Percentiles rank a stretch among this genome's conserved stretches.
Conservation (phyloP, 1,284 basidiomycete species). For the Melampsora americana region DNA sequence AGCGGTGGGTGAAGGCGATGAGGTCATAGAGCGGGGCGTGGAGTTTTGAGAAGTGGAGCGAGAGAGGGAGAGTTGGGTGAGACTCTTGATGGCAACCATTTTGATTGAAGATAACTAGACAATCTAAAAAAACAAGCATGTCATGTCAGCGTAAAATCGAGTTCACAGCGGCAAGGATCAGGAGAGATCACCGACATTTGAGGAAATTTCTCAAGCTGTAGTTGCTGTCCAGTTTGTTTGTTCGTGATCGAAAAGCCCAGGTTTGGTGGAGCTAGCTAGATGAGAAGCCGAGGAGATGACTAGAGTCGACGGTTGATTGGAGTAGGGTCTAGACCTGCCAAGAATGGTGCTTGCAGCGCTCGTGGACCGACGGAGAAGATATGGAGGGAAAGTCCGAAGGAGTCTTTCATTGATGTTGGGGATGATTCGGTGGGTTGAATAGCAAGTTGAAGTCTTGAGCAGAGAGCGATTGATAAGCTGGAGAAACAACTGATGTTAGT, state of each 20-base stretch:
- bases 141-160: background rate
- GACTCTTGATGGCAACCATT: slow-evolving; percentile 37
- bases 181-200: background rate
- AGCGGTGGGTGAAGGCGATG: background rate
- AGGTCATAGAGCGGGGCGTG: background rate
- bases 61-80: slow-evolving; percentile 31
- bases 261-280: background rate
- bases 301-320: slow-evolving; percentile 21
- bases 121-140: background rate
- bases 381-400: slow-evolving; percentile 29
- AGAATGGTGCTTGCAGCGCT: slow-evolving; percentile 25
- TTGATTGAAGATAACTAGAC: background rate
- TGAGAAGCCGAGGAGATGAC: background rate
- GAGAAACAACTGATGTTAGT: no score
- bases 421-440: background rate
- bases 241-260: background rate
- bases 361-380: slow-evolving; percentile 16
- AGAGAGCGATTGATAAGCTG: background rate
- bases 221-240: background rate
- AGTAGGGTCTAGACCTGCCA: slow-evolving; percentile 37
- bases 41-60: slow-evolving; percentile 28
- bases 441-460: slow-evolving; percentile 59
- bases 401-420: slow-evolving; percentile 42
- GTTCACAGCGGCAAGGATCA: background rate
- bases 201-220: background rate